Evolutionary conservation across 495 filamentous ascomycete genomes (phyloP), one percentile per base, ranked within the genome.

Genomic region (Neurospora sp.): DNA sequence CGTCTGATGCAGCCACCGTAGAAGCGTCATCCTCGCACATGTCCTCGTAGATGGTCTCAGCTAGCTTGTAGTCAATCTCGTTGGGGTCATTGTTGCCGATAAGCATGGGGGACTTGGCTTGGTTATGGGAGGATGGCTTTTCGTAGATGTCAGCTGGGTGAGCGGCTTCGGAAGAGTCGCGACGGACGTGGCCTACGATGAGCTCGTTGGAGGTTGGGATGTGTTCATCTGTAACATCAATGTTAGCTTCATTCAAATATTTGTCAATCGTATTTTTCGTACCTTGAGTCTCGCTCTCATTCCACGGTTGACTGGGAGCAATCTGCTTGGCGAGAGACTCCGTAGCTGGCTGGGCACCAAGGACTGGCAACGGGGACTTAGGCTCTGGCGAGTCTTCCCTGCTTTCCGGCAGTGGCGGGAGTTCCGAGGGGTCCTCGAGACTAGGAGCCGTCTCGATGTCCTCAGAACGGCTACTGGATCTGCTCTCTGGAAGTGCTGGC

Each of bases 1-100:
- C 78, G 71, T 81, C 79, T 11, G 79, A 79, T 1, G 77, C 75
- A 8, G 79, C 79, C 7, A 81, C 71, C n/a, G 79, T 81, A 5
- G 79, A 81, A 20, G 78, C 77, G 41, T 79, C 76, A 39, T 80
- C 79, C 59, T 76, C 77, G 37, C 72, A 74, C 23, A 77, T 78
- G 31, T 76, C 74, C 20, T 16, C n/a, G 37, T 70, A 71, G n/a
- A 79, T 76, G 16, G 76, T 79, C 66, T 80, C 78, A 12, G 73
- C 54, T 1, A 66, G 54, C 27, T 66, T 66, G 54, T 66, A 66
- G 7, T 66, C 54, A 31, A 66, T 66, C 27, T 66, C 54, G 27
- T 66, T 35, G 12, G 54, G 54, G 14, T 66, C 20, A 31, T 59
- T 59, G 48, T 59, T 59, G 48, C 48, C 54, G 54, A 37, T 35